Conservation (phyloP, 805 yeast genomes). For the Saccharomycopsis malanga region DNA sequence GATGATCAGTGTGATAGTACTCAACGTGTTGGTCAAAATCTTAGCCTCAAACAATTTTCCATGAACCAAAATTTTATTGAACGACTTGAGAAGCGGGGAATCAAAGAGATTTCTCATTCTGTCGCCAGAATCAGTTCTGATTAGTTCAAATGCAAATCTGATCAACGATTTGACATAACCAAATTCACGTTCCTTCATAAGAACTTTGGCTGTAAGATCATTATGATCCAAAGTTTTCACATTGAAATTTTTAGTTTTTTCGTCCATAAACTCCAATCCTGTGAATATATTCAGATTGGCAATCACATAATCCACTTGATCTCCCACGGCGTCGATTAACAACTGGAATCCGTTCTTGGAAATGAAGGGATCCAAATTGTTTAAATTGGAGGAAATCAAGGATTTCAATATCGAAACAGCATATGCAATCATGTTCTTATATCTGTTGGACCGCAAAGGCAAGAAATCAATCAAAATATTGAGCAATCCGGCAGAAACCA, state of each 20-base stretch:
- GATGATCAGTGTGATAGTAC: conserved; percentile 60
- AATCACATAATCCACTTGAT: conserved; percentile 60
- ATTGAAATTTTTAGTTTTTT: conserved; percentile 8
- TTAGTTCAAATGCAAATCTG: conserved; percentile 51
- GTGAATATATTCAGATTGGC: conserved; percentile 46
- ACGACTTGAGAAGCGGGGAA: conserved; percentile 60
- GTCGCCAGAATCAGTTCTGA: conserved; percentile 75
- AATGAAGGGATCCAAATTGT: conserved; percentile 55
- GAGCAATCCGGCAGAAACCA: conserved; percentile 62
- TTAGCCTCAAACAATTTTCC: conserved; percentile 61
- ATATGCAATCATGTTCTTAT: conserved; percentile 52
- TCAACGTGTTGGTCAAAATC: conserved; percentile 52
- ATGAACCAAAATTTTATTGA: conserved; percentile 52
- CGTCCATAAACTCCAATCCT: conserved; percentile 4
- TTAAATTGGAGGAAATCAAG: conserved; percentile 37
- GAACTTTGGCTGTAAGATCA: conserved; percentile 3
- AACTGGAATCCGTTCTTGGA: conserved; percentile 57
- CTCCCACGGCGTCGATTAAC: conserved; percentile 51
- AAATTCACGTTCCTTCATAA: conserved; percentile 7
- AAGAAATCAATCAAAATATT: conserved; percentile 58
- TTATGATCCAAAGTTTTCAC: conserved; percentile 3
- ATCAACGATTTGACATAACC: conserved; percentile 47
- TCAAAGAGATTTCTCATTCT: conserved; percentile 80
- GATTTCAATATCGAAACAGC: conserved; percentile 52
- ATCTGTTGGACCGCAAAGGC: conserved; percentile 41